A percentile compares a stretch with the other conserved stretches of the same genome.
phyloP scores from a whole-genome alignment of 129 eudicot genomes.

The Flaveria ramosissima region DNA sequence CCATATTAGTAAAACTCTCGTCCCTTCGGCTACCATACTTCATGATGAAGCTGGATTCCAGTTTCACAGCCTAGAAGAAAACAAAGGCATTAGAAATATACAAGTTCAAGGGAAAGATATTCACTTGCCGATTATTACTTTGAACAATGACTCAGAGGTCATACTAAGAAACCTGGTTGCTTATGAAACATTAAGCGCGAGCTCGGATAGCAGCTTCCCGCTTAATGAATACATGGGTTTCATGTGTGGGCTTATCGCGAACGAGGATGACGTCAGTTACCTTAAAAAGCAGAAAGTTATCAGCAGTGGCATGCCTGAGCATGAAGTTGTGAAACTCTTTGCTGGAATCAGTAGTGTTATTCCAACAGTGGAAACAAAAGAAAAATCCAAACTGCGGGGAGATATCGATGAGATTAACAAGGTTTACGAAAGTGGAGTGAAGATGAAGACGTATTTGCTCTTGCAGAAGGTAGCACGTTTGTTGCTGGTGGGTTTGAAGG shows the following conservation, averaged over 20 bases:
- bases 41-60: constrained; percentile 22
- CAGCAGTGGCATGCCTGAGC: constrained; percentile 12
- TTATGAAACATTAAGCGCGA: constrained; percentile 24
- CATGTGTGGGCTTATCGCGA: constrained; percentile 53
- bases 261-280: constrained; percentile 33
- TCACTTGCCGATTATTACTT: constrained; percentile 31
- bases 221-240: constrained; percentile 38
- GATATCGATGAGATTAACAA: constrained; percentile 4
- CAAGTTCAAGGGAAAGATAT: neutral
- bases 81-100: constrained; percentile 24
- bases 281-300: constrained; percentile 26
- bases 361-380: constrained; percentile 1
- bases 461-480: constrained; percentile 19
- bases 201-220: neutral
- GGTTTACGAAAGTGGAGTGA: neutral
- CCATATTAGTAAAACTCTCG: constrained; percentile 18
- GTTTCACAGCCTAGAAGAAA: constrained; percentile 13
- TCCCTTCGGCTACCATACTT: constrained; percentile 42
- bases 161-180: constrained; percentile 51
- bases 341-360: constrained; percentile 35
- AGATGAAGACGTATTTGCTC: neutral
- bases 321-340: constrained; percentile 38
- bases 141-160: constrained; percentile 40
- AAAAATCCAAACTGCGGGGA: constrained; percentile 8
- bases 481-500: constrained; percentile 12